phyloP scores from a whole-genome alignment of 352 stramenopile species.

The Globisporangium echinulatum region DNA sequence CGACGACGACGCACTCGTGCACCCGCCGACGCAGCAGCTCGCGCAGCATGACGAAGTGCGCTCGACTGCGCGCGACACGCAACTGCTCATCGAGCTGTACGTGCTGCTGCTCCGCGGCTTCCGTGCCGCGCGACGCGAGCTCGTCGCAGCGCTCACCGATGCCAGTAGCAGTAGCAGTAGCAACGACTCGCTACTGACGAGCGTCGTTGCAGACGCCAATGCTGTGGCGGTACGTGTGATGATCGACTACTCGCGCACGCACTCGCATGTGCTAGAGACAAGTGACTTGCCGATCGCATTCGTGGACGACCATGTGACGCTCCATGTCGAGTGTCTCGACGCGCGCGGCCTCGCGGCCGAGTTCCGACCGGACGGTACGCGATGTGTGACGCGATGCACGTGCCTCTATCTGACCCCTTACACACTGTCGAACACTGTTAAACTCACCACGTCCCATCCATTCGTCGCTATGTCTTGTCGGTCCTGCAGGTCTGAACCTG shows the following conservation, averaged over 20 bases:
- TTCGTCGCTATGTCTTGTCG: background rate
- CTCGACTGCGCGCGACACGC: constrained; percentile 17
- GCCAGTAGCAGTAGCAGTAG: too few species aligned
- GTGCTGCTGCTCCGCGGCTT: constrained; percentile 35
- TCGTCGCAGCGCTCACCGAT: constrained; percentile 7
- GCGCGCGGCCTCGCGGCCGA: constrained; percentile 23
- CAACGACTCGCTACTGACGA: too few species aligned
- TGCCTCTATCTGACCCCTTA: background rate
- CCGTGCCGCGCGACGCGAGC: constrained; percentile 4
- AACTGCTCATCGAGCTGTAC: constrained; percentile 32
- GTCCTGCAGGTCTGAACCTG: constrained; percentile 39
- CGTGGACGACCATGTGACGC: constrained; percentile 27
- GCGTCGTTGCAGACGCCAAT: constrained; percentile 18
- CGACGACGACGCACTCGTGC: constrained; percentile 58
- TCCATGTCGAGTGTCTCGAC: constrained; percentile 39
- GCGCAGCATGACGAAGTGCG: constrained; percentile 13
- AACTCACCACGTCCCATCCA: background rate
- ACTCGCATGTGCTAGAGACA: constrained; percentile 15
- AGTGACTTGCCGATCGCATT: constrained; percentile 20
- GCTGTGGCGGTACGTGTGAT: constrained; percentile 15
- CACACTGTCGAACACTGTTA: too few species aligned
- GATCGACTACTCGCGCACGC: constrained; percentile 10
- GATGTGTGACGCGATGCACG: background rate
- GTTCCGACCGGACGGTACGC: constrained; percentile 15
- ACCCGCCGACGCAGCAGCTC: constrained; percentile 12